Evolutionary conservation across 108 stramenopile genomes (phyloP).

Genomic region (Bacterosira constricta): DNA sequence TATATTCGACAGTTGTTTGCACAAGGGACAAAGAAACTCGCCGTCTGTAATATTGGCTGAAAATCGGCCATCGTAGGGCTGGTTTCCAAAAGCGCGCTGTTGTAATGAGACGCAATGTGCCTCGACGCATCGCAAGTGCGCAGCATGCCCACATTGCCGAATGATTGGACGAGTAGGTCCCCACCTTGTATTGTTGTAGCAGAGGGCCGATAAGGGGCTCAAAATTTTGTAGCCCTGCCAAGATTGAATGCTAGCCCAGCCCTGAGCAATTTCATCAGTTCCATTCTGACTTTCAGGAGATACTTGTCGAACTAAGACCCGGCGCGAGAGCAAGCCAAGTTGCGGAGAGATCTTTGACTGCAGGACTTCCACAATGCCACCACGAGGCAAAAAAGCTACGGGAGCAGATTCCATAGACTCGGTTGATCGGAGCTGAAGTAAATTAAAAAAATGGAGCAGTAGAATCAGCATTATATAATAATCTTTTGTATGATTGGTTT

Average conservation of each 20-base stretch:
- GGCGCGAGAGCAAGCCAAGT: conserved; percentile 79
- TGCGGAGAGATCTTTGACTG: conserved; percentile 67
- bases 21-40: conserved; percentile 96
- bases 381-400: conserved; percentile 71
- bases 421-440: conserved; percentile 68
- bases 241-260: conserved; percentile 89
- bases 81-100: conserved; percentile 76
- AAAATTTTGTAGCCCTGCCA: conserved; percentile 87
- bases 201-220: conserved; percentile 72
- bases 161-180: conserved; percentile 86
- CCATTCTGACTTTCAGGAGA: conserved; percentile 18
- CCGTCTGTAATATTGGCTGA: conserved; percentile 91
- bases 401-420: conserved; percentile 87
- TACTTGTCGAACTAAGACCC: conserved; percentile 75
- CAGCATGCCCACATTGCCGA: conserved; percentile 94
- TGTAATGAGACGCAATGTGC: conserved; percentile 89
- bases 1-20: conserved; percentile 95
- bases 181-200: conserved; percentile 85
- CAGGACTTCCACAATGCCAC: conserved; percentile 76
- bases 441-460: too few relatives aligned
- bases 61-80: conserved; percentile 90
- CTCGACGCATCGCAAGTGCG: conserved; percentile 94
- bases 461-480: too few relatives aligned
- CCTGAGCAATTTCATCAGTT: conserved; percentile 52
- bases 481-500: too few relatives aligned